These are phyloP conservation scores for Sphaceloma murrayae DNA, from an alignment of 2,329 filamentous ascomycete species.

Conservation along the genomic window DNA sequence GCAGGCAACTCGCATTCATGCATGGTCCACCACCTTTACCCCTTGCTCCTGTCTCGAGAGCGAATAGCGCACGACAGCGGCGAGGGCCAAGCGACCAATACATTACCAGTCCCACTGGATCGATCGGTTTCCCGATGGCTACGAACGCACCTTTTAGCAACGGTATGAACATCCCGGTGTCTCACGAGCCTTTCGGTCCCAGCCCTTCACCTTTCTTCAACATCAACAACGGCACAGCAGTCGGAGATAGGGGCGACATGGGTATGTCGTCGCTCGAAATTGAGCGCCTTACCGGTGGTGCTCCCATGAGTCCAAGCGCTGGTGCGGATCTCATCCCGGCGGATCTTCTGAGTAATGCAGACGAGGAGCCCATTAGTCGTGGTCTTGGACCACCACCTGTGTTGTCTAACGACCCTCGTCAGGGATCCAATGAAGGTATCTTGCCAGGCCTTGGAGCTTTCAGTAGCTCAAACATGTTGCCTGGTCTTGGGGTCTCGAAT, in stretches of 20 bases:
- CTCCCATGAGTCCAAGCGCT: slow-evolving; percentile 68
- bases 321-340: slow-evolving; percentile 60
- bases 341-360: slow-evolving; percentile 38
- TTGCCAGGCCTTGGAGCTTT: slow-evolving; percentile 29
- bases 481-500: slow-evolving; percentile 22
- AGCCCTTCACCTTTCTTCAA: slow-evolving; percentile 44
- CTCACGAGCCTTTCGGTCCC: slow-evolving; percentile 37
- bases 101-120: slow-evolving; percentile 25
- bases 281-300: slow-evolving; percentile 51
- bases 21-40: slow-evolving; percentile 28
- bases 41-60: slow-evolving; percentile 17
- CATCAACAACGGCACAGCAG: slow-evolving; percentile 53
- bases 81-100: slow-evolving; percentile 29
- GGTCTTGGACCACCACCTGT: slow-evolving; percentile 18
- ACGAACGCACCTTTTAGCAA: slow-evolving; percentile 39
- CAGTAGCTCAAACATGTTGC: slow-evolving; percentile 35
- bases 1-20: slow-evolving; percentile 32
- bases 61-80: slow-evolving; percentile 26
- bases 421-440: slow-evolving; percentile 19
- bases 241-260: slow-evolving; percentile 35
- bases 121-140: slow-evolving; percentile 32
- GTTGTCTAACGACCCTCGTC: slow-evolving; percentile 21
- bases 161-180: slow-evolving; percentile 40
- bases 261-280: slow-evolving; percentile 53
- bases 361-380: slow-evolving; percentile 21